These are phyloP conservation scores for Talaromyces thailandensis DNA, from an alignment of 495 filamentous ascomycete genomes.

Conservation along the genomic window DNA sequence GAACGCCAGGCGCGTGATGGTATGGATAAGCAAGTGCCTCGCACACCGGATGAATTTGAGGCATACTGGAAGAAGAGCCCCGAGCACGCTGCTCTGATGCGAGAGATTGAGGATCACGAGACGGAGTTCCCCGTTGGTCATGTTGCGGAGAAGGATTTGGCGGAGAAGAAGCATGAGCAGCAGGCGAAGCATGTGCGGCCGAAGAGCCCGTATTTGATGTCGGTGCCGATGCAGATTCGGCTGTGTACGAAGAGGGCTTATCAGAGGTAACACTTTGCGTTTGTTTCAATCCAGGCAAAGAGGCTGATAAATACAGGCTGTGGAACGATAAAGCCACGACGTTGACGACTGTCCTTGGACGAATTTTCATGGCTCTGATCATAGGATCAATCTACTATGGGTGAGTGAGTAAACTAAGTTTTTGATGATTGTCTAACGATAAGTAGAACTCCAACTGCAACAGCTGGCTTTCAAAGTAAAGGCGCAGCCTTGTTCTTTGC, in stretches of 20 bases:
- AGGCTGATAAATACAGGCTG: conserved; percentile 30
- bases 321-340: conserved; percentile 69
- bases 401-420: conserved; percentile 15
- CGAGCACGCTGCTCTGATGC: conserved; percentile 37
- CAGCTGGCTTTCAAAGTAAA: conserved; percentile 62
- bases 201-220: conserved; percentile 37
- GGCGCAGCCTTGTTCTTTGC: conserved; percentile 86
- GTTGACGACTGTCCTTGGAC: conserved; percentile 68
- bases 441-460: conserved; percentile 41
- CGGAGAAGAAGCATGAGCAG: conserved; percentile 21
- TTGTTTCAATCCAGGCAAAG: background rate
- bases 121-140: conserved; percentile 26
- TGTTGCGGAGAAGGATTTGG: conserved; percentile 21
- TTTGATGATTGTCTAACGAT: background rate
- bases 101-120: conserved; percentile 41
- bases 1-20: conserved; percentile 54
- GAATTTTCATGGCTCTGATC: conserved; percentile 70
- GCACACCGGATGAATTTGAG: conserved; percentile 63
- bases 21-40: conserved; percentile 55
- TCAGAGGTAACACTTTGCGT: conserved; percentile 27
- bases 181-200: conserved; percentile 35
- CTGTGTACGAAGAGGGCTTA: conserved; percentile 44
- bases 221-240: conserved; percentile 36
- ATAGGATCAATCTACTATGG: conserved; percentile 85
- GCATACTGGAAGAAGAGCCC: conserved; percentile 47